Base-by-base conservation (phyloP, 257 asterid species). In the Nyctanthes arbortristis region DNA sequence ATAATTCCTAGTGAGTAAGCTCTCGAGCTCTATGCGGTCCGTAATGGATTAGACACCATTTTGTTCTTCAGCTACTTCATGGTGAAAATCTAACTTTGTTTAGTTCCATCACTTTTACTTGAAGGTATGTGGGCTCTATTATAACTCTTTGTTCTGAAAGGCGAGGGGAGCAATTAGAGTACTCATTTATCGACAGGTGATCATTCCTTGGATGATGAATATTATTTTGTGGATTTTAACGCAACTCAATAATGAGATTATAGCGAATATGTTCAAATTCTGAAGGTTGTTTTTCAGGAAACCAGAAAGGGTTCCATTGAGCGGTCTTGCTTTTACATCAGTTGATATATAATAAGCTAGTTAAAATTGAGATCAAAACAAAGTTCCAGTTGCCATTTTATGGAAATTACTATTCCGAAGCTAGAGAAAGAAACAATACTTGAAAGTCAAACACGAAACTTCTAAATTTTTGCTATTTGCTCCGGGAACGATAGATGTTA, bases 1-100 rank as follows among this genome's bases (percentile, higher is more conserved):
- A 89, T 93, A 77, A 80, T 87, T 81, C 98, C 98, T 91, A 93
- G 98, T 93, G 98, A 93, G 98, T 93, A 93, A 91, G 98, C 96
- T 80, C 98, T 81, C 88, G 65, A 74, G 77, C 92, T 84, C 95
- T 82, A 71, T 52, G 35, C 57, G 30, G 65, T 70, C 62, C 61
- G 34, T 25, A 4, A 12, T 7, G 18, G 40, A 27, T 66, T n/a
- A 24, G 30, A 59, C 57, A 32, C 4, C 49, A n/a, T 60, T 43
- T 60, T 43, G 37, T 32, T 67, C 67, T 55, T 62, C 3, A 54
- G 69, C 67, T 16, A 18, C 40, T 62, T 39, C 62, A 64, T 35
- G 52, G 18, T 43, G 29, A 68, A 75, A 56, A 59, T 39, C 65
- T 76, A 58, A 58, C 43, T 68, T 33, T 71, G 31, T 66, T 66